Evolutionary conservation across 768 basidiomycete genomes (phyloP).

Genomic region (Calocera cornea): DNA sequence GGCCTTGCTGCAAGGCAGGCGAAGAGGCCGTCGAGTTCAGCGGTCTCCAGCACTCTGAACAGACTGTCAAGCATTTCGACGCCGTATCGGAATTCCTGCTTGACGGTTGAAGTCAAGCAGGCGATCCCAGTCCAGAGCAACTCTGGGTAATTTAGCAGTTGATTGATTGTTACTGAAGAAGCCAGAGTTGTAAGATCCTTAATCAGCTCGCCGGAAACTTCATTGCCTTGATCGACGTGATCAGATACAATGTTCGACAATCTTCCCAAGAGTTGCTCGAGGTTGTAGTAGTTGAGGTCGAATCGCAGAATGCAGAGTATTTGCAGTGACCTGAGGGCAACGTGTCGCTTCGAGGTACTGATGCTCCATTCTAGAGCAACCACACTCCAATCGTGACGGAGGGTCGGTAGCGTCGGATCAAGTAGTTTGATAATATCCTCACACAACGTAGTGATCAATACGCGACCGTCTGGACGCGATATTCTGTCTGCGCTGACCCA

Average conservation of each 20-base stretch:
- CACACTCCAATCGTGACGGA: slow-evolving; percentile 66
- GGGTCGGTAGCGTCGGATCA: slow-evolving; percentile 51
- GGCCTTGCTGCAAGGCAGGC: neutral
- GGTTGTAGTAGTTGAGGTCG: slow-evolving; percentile 49
- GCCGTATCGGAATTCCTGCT: slow-evolving; percentile 60
- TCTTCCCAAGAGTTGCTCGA: slow-evolving; percentile 68
- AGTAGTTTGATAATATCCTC: slow-evolving; percentile 52
- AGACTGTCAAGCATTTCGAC: slow-evolving; percentile 51
- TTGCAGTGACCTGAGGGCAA: slow-evolving; percentile 80
- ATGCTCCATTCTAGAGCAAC: slow-evolving; percentile 75
- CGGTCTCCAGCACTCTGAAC: neutral
- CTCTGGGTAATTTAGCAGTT: slow-evolving; percentile 50
- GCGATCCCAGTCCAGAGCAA: slow-evolving; percentile 80
- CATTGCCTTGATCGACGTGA: slow-evolving; percentile 59
- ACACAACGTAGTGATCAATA: slow-evolving; percentile 35
- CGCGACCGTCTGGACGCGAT: slow-evolving; percentile 9
- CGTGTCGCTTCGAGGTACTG: slow-evolving; percentile 68
- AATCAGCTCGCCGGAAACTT: slow-evolving; percentile 72
- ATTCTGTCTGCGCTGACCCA: neutral
- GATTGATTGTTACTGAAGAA: slow-evolving; percentile 41
- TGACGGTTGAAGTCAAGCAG: slow-evolving; percentile 68
- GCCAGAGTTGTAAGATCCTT: slow-evolving; percentile 56
- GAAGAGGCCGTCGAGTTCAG: neutral
- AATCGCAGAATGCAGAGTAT: slow-evolving; percentile 74
- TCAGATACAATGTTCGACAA: slow-evolving; percentile 73